Evolutionary conservation across 129 eudicot species (phyloP).

Genomic region (Escallonia herrerae): DNA sequence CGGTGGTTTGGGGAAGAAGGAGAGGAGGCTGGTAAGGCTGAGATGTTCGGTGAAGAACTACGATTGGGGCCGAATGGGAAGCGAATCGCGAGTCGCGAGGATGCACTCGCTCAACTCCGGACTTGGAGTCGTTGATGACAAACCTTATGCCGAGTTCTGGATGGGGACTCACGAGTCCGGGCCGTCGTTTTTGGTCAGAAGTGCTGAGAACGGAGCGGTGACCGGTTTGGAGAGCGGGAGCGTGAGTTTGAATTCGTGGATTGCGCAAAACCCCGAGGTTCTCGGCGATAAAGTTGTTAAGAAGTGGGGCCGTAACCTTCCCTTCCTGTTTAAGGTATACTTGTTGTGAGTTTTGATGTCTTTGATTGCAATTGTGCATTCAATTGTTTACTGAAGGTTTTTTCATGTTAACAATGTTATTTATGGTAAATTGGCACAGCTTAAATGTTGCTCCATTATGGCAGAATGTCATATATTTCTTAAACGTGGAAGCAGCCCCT

Average conservation of each 20-base stretch:
- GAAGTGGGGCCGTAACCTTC: background rate
- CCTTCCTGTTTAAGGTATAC: slow-evolving; percentile 1
- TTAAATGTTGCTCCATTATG: no score
- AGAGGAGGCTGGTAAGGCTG: slow-evolving; percentile 32
- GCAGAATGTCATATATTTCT: no score
- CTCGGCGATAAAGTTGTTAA: background rate
- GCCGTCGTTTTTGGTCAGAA: slow-evolving; percentile 46
- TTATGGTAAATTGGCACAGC: no score
- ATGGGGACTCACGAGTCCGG: slow-evolving; percentile 93
- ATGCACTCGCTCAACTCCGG: slow-evolving; percentile 44
- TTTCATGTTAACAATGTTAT: no score
- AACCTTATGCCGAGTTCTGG: slow-evolving; percentile 91
- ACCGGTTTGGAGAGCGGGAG: background rate
- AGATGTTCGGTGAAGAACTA: slow-evolving; percentile 71
- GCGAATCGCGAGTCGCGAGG: slow-evolving; percentile 55
- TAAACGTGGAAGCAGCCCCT: no score
- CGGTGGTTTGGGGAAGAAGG: slow-evolving; percentile 8
- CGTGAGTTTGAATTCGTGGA: background rate
- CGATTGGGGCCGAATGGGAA: slow-evolving; percentile 78
- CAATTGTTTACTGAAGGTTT: no score
- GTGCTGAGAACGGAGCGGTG: slow-evolving; percentile 1
- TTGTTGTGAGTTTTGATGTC: background rate
- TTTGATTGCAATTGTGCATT: no score
- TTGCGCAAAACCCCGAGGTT: background rate
- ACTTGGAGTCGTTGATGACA: slow-evolving; percentile 26